phyloP scores from a whole-genome alignment of 139 green algal species.

The Coelastrella sp. region DNA sequence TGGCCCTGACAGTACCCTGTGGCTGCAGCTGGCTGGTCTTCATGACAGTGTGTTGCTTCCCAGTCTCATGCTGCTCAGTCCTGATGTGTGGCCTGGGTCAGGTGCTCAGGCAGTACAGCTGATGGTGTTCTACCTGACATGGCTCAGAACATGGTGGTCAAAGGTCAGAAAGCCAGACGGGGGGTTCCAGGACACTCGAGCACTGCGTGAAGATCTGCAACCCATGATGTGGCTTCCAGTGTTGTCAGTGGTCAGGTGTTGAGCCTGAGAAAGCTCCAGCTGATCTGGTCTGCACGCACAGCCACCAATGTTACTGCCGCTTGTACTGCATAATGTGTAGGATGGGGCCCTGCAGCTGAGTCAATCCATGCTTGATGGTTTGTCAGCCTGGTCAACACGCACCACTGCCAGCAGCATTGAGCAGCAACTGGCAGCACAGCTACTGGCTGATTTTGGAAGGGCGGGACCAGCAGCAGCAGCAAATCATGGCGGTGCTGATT shows the following conservation, averaged over 20 bases:
- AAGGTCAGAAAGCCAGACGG: no score
- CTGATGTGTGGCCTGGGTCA: slow-evolving; percentile 11
- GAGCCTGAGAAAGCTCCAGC: neutral
- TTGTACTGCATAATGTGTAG: slow-evolving; percentile 34
- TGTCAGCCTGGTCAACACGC: slow-evolving; percentile 45
- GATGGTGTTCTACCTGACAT: slow-evolving; percentile 23
- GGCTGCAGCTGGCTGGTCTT: slow-evolving; percentile 17
- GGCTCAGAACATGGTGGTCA: slow-evolving; percentile 19
- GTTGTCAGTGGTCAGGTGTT: neutral
- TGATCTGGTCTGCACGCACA: neutral
- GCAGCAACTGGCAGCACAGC: slow-evolving; percentile 47
- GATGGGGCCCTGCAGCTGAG: slow-evolving; percentile 52
- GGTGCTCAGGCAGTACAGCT: neutral
- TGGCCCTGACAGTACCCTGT: slow-evolving; percentile 36
- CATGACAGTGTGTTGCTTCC: neutral
- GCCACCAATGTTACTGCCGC: neutral
- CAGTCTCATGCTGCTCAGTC: neutral
- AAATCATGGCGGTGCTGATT: neutral
- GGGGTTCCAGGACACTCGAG: neutral
- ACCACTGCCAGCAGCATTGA: slow-evolving; percentile 35
- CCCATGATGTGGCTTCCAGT: neutral
- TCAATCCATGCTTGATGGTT: slow-evolving; percentile 39
- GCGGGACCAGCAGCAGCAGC: slow-evolving; percentile 19
- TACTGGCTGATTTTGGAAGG: slow-evolving; percentile 54
- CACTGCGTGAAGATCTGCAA: no score